Evolutionary conservation across 192 early-diverging fungal species (phyloP).

Genomic region (Thoreauomyces humboldtii): DNA sequence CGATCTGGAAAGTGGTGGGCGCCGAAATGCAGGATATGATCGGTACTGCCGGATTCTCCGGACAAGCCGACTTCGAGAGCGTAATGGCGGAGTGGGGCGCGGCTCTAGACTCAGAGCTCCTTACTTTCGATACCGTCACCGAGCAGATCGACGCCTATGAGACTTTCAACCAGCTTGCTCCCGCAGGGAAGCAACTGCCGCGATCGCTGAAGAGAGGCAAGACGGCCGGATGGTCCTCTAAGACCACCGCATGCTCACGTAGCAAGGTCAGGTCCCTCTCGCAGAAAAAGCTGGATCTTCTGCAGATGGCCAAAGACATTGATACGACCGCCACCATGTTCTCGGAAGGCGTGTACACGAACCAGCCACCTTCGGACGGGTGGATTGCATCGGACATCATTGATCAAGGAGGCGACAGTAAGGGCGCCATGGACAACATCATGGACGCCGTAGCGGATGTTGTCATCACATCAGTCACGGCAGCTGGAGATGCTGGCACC

Average conservation of each 20-base stretch:
- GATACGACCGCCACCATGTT: neutral
- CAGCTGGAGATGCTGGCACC: neutral
- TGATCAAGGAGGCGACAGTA: neutral
- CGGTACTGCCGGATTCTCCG: neutral
- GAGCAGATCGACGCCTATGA: neutral
- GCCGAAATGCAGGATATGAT: neutral
- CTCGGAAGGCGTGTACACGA: neutral
- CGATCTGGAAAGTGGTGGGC: neutral
- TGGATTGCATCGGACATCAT: neutral
- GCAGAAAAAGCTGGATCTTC: neutral
- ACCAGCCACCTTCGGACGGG: neutral
- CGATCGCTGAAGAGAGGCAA: neutral
- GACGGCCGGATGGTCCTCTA: neutral
- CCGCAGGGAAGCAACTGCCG: neutral
- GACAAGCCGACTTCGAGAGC: neutral
- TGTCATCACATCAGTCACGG: neutral
- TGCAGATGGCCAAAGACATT: neutral
- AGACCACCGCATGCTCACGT: neutral
- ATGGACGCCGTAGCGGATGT: neutral
- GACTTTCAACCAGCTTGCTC: neutral
- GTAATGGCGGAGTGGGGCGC: neutral
- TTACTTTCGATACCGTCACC: neutral
- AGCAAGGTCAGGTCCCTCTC: neutral
- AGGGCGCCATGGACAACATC: neutral
- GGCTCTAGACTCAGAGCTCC: neutral